Conservation (phyloP, 2,329 filamentous ascomycete species). For the Calonectria hawksworthii region DNA sequence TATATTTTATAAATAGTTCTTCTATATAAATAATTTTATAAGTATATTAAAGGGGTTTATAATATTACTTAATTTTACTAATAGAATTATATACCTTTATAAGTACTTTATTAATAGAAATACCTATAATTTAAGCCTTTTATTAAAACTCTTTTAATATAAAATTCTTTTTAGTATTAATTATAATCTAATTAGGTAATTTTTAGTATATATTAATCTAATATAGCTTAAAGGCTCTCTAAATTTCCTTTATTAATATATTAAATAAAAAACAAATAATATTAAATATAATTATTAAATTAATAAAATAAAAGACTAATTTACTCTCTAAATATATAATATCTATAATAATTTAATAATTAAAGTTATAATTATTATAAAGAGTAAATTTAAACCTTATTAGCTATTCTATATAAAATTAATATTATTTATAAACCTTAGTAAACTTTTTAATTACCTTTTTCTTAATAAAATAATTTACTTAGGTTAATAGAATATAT, state of each 20-base stretch:
- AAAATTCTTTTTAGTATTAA: neutral
- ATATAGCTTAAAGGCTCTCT: neutral
- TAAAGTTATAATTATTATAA: neutral
- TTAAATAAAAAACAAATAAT: neutral
- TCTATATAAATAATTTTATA: neutral
- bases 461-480: neutral
- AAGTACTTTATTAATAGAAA: neutral
- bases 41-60: neutral
- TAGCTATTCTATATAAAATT: neutral
- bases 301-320: neutral
- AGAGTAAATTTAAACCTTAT: neutral
- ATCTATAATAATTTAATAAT: neutral
- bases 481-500: neutral
- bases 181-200: neutral
- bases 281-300: neutral
- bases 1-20: neutral
- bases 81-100: neutral
- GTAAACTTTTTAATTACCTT: neutral
- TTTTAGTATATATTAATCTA: neutral
- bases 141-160: neutral
- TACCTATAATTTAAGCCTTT: neutral
- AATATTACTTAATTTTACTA: neutral
- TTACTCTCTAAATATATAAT: neutral
- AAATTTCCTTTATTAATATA: neutral
- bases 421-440: neutral